Base-by-base conservation (phyloP, 176 grass and related monocot genomes). In the Typha latifolia region DNA sequence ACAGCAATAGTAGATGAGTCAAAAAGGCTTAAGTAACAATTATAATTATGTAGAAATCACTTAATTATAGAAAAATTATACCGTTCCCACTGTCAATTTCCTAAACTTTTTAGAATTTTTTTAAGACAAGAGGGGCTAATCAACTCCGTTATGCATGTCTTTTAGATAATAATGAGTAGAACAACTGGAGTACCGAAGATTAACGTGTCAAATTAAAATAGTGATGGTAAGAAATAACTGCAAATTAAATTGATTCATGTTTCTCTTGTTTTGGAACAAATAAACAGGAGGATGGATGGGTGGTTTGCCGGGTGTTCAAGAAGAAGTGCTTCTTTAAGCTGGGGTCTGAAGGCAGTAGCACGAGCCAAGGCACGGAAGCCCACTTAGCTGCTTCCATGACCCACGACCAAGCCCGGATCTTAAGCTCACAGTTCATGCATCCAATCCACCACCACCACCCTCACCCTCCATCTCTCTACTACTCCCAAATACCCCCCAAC, bases 261-360 rank as follows among this genome's bases (percentile, higher is more conserved):
- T 48, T 43, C 24, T 24, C 12, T 22, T 26, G 64, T 12, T 4
- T 43, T 18, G 14, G 2, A 63, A 31, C 3, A 72, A 19, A 15
- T 15, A 13, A 76, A 56, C 82, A 99, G 89, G 94, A 99, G 68
- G 94, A 99, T 51, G 94, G 89, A 63, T 99, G 94, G 94, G 94
- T 99, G 69, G 89, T 81, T 20, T 99, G 89, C 81, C 79, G 94
- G 34, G 94, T 99, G 52, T 99, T 93, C 84, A 99, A 99, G 84
- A 99, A 99, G 84, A 99, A 99, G 76, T 99, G 86, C 56, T 99
- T 99, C 71, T 99, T 99, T 51, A 99, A 99, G 62, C 77, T 90
- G 18, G 82, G 76, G 15, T 81, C 74, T 22, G 77, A 72, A 4
- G 83, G 69, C 63, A 82, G 80, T 1, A 74, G 62, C 75, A 62